Evolutionary conservation across 768 basidiomycete species (phyloP), one percentile per base, ranked within the genome.

Genomic region (Tylopilus felleus): DNA sequence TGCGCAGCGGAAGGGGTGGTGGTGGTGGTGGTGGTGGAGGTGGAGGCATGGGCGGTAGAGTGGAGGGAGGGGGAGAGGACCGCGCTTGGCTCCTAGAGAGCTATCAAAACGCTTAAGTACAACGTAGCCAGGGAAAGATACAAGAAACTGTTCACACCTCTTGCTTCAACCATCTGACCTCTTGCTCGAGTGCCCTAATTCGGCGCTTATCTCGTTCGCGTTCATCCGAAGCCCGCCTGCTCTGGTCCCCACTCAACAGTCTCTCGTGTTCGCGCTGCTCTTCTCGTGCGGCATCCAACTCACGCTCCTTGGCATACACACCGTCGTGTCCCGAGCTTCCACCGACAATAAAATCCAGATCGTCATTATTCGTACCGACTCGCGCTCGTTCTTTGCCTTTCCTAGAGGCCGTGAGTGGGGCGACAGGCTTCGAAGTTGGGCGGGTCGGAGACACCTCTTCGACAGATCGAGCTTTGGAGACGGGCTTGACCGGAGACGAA

Each of bases 121-220:
- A 49, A 36, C 28, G 14, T 14, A 13, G 0, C 13, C 10, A 36
- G 39, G 17, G 16, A 29, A 49, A 27, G 8, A 38, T 22, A 28
- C 5, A 39, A 22, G 28, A 43, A 49, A 28, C 6, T 5, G 5
- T 19, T 46, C 54, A 13, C 44, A 82, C 85, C 78, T 85, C 83
- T 62, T 79, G 77, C 58, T 76, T 82, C 53, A 89, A 70, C 40
- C 74, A 63, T 40, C 69, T 70, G 36, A 90, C 81, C 63, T 92
- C 90, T 45, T 79, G 79, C 61, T 90, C 87, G 5, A 92, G 74
- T 53, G 73, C 70, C 57, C 70, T 74, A 28, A 91, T 90, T 47
- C 78, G 76, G 51, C 78, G 81, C 63, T 86, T 85, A 61, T 90
- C 86, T 25, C 68, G 68, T 16, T 73, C 74, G 28, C 76, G 75